These are phyloP conservation scores for Apiotrichum mycotoxinovorans DNA, from an alignment of 1,284 basidiomycete species.

Conservation along the genomic window DNA sequence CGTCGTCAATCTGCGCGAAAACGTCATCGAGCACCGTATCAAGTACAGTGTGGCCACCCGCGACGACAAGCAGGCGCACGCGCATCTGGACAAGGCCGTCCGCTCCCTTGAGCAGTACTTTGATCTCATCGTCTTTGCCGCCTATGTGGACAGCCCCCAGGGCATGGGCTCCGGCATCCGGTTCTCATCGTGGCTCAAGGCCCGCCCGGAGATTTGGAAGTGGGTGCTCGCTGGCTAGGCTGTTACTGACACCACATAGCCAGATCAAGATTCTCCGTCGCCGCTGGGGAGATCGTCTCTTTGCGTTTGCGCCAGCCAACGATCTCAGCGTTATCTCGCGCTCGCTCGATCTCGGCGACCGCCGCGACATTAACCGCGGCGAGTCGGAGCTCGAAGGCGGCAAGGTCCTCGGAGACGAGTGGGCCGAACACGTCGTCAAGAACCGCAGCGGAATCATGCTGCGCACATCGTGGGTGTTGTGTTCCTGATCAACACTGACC, in stretches of 20 bases:
- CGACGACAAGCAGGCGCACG: slow-evolving; percentile 57
- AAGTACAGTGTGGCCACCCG: slow-evolving; percentile 77
- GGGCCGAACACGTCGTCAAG: slow-evolving; percentile 87
- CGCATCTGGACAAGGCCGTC: slow-evolving; percentile 50
- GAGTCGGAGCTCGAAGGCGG: slow-evolving; percentile 66
- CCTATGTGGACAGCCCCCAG: slow-evolving; percentile 72
- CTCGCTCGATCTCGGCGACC: slow-evolving; percentile 36
- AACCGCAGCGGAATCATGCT: slow-evolving; percentile 91
- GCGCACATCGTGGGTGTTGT: slow-evolving; percentile 65
- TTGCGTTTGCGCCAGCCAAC: slow-evolving; percentile 80
- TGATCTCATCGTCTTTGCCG: slow-evolving; percentile 91
- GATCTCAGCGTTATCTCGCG: slow-evolving; percentile 62
- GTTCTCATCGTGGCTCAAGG: slow-evolving; percentile 85
- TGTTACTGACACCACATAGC: slow-evolving; percentile 50
- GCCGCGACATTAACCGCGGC: slow-evolving; percentile 9
- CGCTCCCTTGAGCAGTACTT: slow-evolving; percentile 64
- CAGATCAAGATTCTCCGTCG: slow-evolving; percentile 79
- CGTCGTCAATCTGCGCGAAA: slow-evolving; percentile 84
- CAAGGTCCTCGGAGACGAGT: slow-evolving; percentile 86
- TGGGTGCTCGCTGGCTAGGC: slow-evolving; percentile 51
- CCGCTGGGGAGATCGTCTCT: slow-evolving; percentile 71
- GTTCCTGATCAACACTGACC: not conserved
- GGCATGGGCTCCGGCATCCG: slow-evolving; percentile 63
- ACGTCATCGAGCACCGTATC: slow-evolving; percentile 75
- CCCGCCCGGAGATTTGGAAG: slow-evolving; percentile 92